Conservation (phyloP, 2,329 filamentous ascomycete genomes). For the Ophidiomyces ophidiicola region DNA sequence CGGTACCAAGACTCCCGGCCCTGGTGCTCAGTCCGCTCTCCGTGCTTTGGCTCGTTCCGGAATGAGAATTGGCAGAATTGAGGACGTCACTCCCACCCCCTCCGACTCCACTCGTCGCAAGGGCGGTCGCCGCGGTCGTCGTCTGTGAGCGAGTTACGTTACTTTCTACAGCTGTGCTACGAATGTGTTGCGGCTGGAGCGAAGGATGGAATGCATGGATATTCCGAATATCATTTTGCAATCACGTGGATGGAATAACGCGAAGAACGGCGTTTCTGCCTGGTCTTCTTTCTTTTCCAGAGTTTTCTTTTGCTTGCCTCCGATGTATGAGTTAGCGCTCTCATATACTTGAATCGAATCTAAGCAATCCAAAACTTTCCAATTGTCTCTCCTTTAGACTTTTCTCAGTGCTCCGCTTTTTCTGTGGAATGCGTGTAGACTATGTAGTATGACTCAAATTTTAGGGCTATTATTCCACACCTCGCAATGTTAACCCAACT, state of each 20-base stretch:
- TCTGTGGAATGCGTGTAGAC: too few relatives aligned
- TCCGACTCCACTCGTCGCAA: slow-evolving; percentile 99
- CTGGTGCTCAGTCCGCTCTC: slow-evolving; percentile 97
- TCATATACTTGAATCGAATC: slow-evolving; percentile 8
- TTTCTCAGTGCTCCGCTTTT: too few relatives aligned
- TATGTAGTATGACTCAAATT: too few relatives aligned
- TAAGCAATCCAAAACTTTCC: slow-evolving; percentile 1
- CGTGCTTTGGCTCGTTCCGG: slow-evolving; percentile 96
- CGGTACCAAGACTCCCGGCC: slow-evolving; percentile 99
- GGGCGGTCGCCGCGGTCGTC: slow-evolving; percentile 99
- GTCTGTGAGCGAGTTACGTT: slow-evolving; percentile 59
- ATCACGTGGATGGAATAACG: slow-evolving; percentile 40
- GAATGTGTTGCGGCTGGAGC: slow-evolving; percentile 16
- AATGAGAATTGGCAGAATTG: slow-evolving; percentile 99
- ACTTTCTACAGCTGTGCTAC: slow-evolving; percentile 7
- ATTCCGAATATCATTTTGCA: slow-evolving; percentile 24
- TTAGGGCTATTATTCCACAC: too few relatives aligned
- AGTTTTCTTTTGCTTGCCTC: slow-evolving; percentile 1
- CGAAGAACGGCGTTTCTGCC: slow-evolving; percentile 42
- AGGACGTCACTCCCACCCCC: slow-evolving; percentile 98
- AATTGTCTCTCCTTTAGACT: background rate
- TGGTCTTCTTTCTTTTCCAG: slow-evolving; percentile 37
- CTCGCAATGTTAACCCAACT: too few relatives aligned
- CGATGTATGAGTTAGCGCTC: background rate
- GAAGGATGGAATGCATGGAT: slow-evolving; percentile 25